phyloP scores from a whole-genome alignment of 495 filamentous ascomycete species.

The Physcia stellaris region DNA sequence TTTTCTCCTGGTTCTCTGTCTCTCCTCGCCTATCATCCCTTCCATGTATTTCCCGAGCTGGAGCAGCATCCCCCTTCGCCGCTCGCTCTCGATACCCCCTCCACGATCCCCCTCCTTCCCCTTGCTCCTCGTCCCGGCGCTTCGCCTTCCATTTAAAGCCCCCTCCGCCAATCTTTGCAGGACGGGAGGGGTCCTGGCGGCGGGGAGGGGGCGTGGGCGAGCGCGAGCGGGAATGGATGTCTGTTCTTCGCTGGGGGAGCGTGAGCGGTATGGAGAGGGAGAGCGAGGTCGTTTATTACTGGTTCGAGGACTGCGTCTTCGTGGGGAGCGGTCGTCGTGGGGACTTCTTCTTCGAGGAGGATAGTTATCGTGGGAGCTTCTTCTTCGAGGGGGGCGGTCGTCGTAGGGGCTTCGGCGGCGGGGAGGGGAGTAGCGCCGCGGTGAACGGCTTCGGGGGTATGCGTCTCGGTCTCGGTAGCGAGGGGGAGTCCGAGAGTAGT shows the following conservation, averaged over 20 bases:
- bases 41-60: neutral
- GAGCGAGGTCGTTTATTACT: slow-evolving; percentile 1
- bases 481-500: neutral
- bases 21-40: too few relatives aligned
- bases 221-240: too few relatives aligned
- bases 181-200: slow-evolving; percentile 13
- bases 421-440: slow-evolving; percentile 3
- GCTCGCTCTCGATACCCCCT: slow-evolving; percentile 41
- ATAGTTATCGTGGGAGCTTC: too few relatives aligned
- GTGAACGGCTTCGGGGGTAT: too few relatives aligned
- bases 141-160: slow-evolving; percentile 60
- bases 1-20: slow-evolving; percentile 21
- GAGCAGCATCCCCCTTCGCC: slow-evolving; percentile 7
- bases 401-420: slow-evolving; percentile 19
- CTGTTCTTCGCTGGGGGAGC: neutral
- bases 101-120: slow-evolving; percentile 13
- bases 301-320: neutral
- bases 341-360: too few relatives aligned
- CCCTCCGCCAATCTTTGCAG: slow-evolving; percentile 15
- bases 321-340: slow-evolving; percentile 2
- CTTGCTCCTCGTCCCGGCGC: slow-evolving; percentile 32
- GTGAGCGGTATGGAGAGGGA: slow-evolving; percentile 6
- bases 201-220: slow-evolving; percentile 14
- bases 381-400: too few relatives aligned
- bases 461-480: neutral